Base-by-base conservation (phyloP, 108 stramenopile genomes). In the Aurantiochytrium sp. region DNA sequence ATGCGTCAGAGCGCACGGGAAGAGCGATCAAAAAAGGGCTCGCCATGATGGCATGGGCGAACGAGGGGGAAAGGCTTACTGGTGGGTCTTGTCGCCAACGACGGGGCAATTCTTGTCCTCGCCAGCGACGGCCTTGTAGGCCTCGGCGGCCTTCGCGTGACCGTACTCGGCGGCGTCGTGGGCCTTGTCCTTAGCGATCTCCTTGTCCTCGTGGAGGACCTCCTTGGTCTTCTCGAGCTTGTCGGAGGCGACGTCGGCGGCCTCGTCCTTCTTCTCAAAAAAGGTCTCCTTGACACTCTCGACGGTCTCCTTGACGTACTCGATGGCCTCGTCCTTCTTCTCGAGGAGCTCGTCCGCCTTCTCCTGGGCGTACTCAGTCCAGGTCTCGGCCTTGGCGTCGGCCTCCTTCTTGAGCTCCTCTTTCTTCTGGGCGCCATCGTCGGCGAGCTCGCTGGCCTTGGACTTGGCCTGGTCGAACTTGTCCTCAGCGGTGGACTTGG, bases 291-390 rank as follows among this genome's bases (percentile, higher is more conserved):
- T 15, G 59, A 65, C 59, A 19, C 59, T 65, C 59, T 65, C 59
- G 34, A 65, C 59, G 59, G 59, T 65, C 59, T 65, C 59, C 59
- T 65, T 65, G 59, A 65, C 59, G 34, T 65, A 65, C 59, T 65
- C 59, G 59, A 65, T 27, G 59, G 59, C 59, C 59, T 65, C 59
- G 3, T 65, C 59, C 59, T 65, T 65, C 59, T 65, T 65, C 59
- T 65, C 59, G 34, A 65, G 59, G 2, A 65, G 59, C 59, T 65
- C 59, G 10, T 65, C 59, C 10, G 59, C 59, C 59, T 65, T 65
- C 3, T 65, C 59, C 59, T 65, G 59, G 59, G 59, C 59, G 34
- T 34, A 65, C 59, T 65, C 59, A 19, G 59, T 2, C 59, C 59
- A 65, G 59, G 59, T 65, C 59, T 65, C 59, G 34, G 59, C 59